Evolutionary conservation across 2,329 filamentous ascomycete species (phyloP).

Genomic region (Trichoderma harzianum): DNA sequence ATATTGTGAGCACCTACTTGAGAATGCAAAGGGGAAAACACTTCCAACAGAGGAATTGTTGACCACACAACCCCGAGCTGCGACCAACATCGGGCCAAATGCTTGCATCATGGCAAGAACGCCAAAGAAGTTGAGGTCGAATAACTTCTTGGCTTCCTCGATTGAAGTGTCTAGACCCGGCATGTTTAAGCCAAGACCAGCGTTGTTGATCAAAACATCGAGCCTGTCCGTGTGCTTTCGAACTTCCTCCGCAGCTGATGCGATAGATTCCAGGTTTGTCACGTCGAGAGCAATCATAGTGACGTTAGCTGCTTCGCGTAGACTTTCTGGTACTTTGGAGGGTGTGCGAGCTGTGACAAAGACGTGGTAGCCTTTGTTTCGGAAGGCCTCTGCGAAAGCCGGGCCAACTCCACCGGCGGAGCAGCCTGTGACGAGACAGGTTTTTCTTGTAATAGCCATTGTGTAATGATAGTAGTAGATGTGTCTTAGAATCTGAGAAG

Average conservation of each 20-base stretch:
- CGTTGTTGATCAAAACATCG: not conserved
- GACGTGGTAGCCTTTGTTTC: slow-evolving; percentile 28
- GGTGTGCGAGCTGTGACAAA: slow-evolving; percentile 30
- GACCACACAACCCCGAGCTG: not conserved
- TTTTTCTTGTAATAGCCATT: slow-evolving; percentile 20
- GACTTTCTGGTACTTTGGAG: slow-evolving; percentile 23
- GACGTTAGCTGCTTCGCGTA: slow-evolving; percentile 21
- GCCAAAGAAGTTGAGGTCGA: not conserved
- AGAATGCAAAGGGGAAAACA: not conserved
- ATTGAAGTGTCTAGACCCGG: not conserved
- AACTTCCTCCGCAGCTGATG: slow-evolving; percentile 19
- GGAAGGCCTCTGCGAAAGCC: slow-evolving; percentile 30
- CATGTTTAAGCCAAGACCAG: not conserved
- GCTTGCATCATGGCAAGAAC: not conserved
- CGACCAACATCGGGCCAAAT: not conserved
- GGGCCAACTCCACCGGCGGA: slow-evolving; percentile 33
- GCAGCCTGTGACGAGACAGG: slow-evolving; percentile 36
- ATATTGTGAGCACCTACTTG: not conserved
- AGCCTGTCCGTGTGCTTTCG: slow-evolving; percentile 20
- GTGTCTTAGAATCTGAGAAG: not conserved
- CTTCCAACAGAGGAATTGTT: not conserved
- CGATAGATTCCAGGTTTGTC: slow-evolving; percentile 23
- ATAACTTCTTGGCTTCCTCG: not conserved
- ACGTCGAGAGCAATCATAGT: slow-evolving; percentile 27
- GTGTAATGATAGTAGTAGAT: not conserved